Evolutionary conservation across 148 eudicot species (phyloP).

Genomic region (Amaranthus palmeri): DNA sequence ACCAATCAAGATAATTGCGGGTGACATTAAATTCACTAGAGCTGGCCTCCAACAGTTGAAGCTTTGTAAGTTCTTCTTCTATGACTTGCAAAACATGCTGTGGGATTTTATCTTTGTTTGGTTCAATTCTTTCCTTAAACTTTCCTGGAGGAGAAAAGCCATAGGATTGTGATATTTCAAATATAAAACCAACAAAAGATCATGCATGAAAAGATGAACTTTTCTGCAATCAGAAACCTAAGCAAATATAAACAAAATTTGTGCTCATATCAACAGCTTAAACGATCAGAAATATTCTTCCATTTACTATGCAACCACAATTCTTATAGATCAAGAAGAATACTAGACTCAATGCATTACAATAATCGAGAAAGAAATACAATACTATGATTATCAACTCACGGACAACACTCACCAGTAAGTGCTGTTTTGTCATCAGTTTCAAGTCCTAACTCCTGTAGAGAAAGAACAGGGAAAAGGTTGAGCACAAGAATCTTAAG

Average conservation of each 20-base stretch:
- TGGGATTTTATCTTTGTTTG: constrained; percentile 81
- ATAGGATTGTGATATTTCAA: constrained; percentile 5
- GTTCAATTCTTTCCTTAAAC: constrained; percentile 90
- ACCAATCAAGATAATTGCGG: constrained; percentile 97
- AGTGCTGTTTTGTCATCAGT: constrained; percentile 98
- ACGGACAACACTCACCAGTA: constrained; percentile 51
- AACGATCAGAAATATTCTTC: not conserved
- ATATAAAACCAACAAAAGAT: not conserved
- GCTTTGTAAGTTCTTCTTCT: constrained; percentile 93
- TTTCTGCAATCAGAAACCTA: not conserved
- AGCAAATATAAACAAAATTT: constrained; percentile 9
- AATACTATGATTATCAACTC: not conserved
- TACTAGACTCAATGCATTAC: not conserved
- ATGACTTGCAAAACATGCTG: constrained; percentile 96
- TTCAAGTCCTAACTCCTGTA: constrained; percentile 88
- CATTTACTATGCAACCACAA: not conserved
- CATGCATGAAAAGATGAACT: not conserved
- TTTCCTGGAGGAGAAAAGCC: constrained; percentile 54
- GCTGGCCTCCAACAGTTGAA: constrained; percentile 94
- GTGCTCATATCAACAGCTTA: not conserved
- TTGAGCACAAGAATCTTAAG: not conserved
- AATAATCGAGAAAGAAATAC: not conserved
- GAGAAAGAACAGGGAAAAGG: constrained; percentile 18
- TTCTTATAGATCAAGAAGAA: not conserved
- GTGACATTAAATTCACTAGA: constrained; percentile 98